Evolutionary conservation across 1,284 basidiomycete genomes (phyloP), one percentile per base, ranked within the genome.

Genomic region (Cutaneotrichosporon cavernicola): DNA sequence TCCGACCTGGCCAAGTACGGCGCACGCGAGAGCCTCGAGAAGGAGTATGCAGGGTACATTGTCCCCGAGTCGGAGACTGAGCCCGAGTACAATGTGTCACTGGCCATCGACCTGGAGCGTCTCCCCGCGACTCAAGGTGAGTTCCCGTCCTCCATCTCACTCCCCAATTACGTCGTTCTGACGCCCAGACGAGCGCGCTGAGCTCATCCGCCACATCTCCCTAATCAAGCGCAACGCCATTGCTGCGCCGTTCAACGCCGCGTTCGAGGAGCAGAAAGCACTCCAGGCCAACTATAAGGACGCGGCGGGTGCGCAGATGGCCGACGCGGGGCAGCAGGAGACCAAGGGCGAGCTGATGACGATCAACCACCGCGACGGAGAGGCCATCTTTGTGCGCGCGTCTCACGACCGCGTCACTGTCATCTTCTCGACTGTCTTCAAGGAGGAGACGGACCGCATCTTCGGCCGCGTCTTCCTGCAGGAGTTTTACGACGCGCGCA

Each of bases 401-500:
- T 88, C 90, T 52, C 86, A 88, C 59, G 97, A 99, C 84, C 90
- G 97, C 66, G 96, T 99, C 58, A 99, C 97, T 0, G 92, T 98
- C 64, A 92, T 98, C 73, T 99, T 99, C 82, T 94, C 91, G 5
- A 99, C 97, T 13, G 86, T 94, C 53, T 99, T 99, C 84, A 87
- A 90, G 73, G 97, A 99, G 74, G 97, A 99, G 81, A 97, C 96
- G 7, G 97, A 99, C 82, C 87, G 93, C 62, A 91, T 98, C 59
- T 92, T 94, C 77, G 97, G 97, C 30, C 94, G 94, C 75, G 91
- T 99, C 7, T 99, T 99, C 83, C 82, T 99, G 65, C 97, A 99
- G 85, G 97, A 99, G 87, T 99, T 99, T 72, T 97, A 98, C 52
- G 97, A 99, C 83, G 96, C 97, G 10, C 87, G 96, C 64, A 87